Evolutionary conservation across 345 rosid genomes (phyloP), one percentile per base, ranked within the genome.

Genomic region (Syzygium jambos): DNA sequence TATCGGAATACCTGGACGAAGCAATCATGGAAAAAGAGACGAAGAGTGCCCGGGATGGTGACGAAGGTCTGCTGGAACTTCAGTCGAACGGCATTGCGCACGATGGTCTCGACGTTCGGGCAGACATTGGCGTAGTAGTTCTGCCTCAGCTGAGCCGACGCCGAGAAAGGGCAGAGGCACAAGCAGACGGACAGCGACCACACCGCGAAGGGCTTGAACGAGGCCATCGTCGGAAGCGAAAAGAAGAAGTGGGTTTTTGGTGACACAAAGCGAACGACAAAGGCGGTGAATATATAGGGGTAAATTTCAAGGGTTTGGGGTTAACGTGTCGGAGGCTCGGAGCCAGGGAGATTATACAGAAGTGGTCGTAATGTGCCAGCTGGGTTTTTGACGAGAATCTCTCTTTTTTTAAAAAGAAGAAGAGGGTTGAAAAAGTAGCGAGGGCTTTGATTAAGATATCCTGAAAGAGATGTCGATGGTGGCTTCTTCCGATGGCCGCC

Each of bases 11-110:
- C 98, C 92, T 95, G 91, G 52, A 96, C 96, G 84, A 95, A 93
- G 91, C 98, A 96, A 83, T 96, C 98, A 43, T 96, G 98, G 95
- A 96, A 95, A 92, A 96, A 96, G 90, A 96, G 94, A 23, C 98
- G 98, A 85, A 96, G 90, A n/a, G 98, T 95, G 41, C 92, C 97
- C 3, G 98, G 98, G 85, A 93, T 90, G 1, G 98, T 94, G 86
- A 94, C 95, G 84, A 94, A 95, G 5, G 98, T 96, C 86, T 95
- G 94, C 46, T 53, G 78, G 87, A 94, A 86, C 86, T 96, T 96
- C 59, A 84, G 12, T 1, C 53, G 21, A 6, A 96, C 98, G 1
- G 84, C 96, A 9, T 13, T 89, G 87, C 87, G 89, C 29, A 96
- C 99, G 29, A 95, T 93, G 22, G 21, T 12, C 87, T 97, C 98